Evolutionary conservation across 2,329 filamentous ascomycete species (phyloP).

Genomic region (Torrubiella hemipterigena): DNA sequence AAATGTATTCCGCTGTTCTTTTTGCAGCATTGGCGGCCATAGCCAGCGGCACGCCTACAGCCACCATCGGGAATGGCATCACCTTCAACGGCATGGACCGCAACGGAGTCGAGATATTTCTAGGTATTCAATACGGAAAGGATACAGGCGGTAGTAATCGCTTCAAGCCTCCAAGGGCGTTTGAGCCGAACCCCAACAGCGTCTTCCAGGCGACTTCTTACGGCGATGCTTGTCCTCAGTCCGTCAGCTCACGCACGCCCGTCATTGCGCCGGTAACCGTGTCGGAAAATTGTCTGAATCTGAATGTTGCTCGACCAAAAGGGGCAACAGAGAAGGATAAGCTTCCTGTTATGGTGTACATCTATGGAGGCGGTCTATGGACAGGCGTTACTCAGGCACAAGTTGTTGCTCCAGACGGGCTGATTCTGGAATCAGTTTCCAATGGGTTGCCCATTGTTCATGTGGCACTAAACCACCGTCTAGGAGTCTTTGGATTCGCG

Average conservation of each 20-base stretch:
- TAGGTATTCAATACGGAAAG: background rate
- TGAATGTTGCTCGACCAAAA: background rate
- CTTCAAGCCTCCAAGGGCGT: background rate
- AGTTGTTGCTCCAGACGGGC: constrained; percentile 26
- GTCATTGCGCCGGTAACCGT: background rate
- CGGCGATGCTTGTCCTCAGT: background rate
- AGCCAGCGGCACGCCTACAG: too few relatives aligned
- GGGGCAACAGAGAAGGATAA: background rate
- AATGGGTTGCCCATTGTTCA: constrained; percentile 24
- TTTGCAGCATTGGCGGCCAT: too few relatives aligned
- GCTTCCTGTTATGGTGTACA: background rate
- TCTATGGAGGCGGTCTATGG: constrained; percentile 16
- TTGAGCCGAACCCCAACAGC: background rate
- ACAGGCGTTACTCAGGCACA: constrained; percentile 17
- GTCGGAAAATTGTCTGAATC: background rate
- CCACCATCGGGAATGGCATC: too few relatives aligned
- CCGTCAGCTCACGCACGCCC: background rate
- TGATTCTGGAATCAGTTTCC: constrained; percentile 31
- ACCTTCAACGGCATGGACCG: background rate
- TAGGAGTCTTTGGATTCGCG: constrained; percentile 17
- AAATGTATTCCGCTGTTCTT: too few relatives aligned
- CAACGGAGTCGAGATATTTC: background rate
- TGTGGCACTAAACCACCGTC: constrained; percentile 21
- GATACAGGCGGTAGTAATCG: background rate
- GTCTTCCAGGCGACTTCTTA: background rate